Base-by-base conservation (phyloP, 345 rosid species). In the Eucalyptus curtisii region DNA sequence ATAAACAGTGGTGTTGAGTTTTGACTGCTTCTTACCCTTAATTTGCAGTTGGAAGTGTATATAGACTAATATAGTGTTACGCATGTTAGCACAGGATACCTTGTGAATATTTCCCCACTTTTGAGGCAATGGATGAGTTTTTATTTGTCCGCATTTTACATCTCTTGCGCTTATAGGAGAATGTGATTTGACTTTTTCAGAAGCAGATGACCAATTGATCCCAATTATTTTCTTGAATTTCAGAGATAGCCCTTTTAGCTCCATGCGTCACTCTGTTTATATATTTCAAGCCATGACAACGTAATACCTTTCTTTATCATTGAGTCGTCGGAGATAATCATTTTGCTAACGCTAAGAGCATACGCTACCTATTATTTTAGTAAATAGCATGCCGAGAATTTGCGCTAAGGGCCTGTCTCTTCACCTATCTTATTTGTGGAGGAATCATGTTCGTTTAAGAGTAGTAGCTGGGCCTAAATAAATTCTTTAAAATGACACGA, bases 1-100 rank as follows among this genome's bases (percentile, higher is more conserved):
- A 92, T 96, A 90, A 96, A 96, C 90, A 94, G 95, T 31, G 93
- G 96, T 37, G 91, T 97, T n/a, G 98, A 97, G 90, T 95, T 96
- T 92, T 97, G 94, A 96, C 57, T 86, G 89, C 89, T 55, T 44
- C 42, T 42, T 55, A 27, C 85, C 82, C 42, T 81, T 8, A 52
- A 44, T 81, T 50, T 85, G 40, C 30, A n/a, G 88, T 52, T 71
- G 9, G 45, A 91, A 89, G 48, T 93, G 96, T 95, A 92, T 49
- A 93, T 52, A 52, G 57, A 52, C 57, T 52, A 52, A 52, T 52
- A 52, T 93, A 93, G 88, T 44, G 49, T 81, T 45, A 3, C 4
- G 8, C 84, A 76, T 76, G 84, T 76, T 76, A 76, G 45, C 84
- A 76, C 84, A 76, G 47, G 84, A 76, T 76, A 76, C 84, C 84